Conservation (phyloP, 208 protist species). For the Leptomonas seymouri region DNA sequence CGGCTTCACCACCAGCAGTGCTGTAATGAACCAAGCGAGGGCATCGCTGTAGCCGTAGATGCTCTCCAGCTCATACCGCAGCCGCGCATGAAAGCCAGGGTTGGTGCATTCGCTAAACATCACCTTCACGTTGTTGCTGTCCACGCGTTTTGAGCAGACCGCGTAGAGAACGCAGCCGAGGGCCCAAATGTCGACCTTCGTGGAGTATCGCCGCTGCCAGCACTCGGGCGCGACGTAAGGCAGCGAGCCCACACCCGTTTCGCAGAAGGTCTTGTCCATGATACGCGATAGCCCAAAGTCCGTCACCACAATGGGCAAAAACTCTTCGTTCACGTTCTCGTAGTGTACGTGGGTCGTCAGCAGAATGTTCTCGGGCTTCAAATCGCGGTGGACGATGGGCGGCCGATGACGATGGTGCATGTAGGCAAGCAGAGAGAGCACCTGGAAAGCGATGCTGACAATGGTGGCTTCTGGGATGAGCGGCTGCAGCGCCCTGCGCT, state of each 20-base stretch:
- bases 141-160: slow-evolving; percentile 55
- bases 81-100: slow-evolving; percentile 41
- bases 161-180: slow-evolving; percentile 97
- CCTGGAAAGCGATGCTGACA: slow-evolving; percentile 62
- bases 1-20: slow-evolving; percentile 46
- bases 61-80: slow-evolving; percentile 44
- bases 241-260: slow-evolving; percentile 65
- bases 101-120: slow-evolving; percentile 66
- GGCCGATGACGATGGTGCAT: slow-evolving; percentile 68
- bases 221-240: slow-evolving; percentile 76
- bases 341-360: slow-evolving; percentile 52
- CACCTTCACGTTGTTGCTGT: slow-evolving; percentile 56
- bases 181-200: slow-evolving; percentile 98
- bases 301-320: slow-evolving; percentile 58
- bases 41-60: slow-evolving; percentile 58
- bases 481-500: slow-evolving; percentile 38
- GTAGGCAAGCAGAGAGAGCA: slow-evolving; percentile 48
- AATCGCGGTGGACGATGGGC: slow-evolving; percentile 97
- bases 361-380: slow-evolving; percentile 95
- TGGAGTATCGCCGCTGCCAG: slow-evolving; percentile 94
- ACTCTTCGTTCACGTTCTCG: slow-evolving; percentile 19
- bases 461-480: slow-evolving; percentile 50
- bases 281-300: slow-evolving; percentile 74
- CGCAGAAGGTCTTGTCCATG: slow-evolving; percentile 68
- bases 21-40: slow-evolving; percentile 42